Percentiles rank a stretch among this genome's conserved stretches.
phyloP scores from a whole-genome alignment of 2,329 filamentous ascomycete species.

The Dothideomycetes sp. region DNA sequence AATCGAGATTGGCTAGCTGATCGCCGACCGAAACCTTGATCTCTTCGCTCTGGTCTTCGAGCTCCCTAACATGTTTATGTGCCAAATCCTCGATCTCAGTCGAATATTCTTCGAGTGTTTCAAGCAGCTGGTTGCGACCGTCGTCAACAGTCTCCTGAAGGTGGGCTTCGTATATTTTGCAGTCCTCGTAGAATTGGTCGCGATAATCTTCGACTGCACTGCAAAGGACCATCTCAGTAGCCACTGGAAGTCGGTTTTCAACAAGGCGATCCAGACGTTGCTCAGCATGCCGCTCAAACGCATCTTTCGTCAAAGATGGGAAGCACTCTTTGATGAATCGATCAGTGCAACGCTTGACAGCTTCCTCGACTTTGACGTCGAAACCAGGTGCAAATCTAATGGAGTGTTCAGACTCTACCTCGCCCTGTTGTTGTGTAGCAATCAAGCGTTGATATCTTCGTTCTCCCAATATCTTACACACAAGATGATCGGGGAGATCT shows the following conservation, averaged over 20 bases:
- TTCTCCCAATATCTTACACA: background rate
- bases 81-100: conserved; percentile 2
- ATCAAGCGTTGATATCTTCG: background rate
- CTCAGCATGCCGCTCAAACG: background rate
- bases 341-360: too few relatives aligned
- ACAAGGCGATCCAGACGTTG: background rate
- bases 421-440: background rate
- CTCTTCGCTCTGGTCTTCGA: background rate
- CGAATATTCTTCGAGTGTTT: background rate
- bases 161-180: background rate
- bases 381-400: background rate
- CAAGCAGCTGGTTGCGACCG: background rate
- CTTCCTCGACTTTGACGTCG: background rate
- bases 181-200: conserved; percentile 7
- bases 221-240: conserved; percentile 1
- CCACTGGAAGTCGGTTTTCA: background rate
- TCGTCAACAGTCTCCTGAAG: background rate
- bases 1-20: too few relatives aligned
- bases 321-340: conserved; percentile 6
- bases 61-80: background rate
- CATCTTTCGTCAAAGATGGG: background rate
- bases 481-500: background rate
- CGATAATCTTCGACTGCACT: conserved; percentile 1
- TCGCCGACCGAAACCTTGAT: background rate
- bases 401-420: background rate